Percentiles rank a stretch among this genome's conserved stretches.
These are phyloP conservation scores for Casaregolazyma lundiana DNA, from an alignment of 1,139 yeast species.

Conservation along the genomic window DNA sequence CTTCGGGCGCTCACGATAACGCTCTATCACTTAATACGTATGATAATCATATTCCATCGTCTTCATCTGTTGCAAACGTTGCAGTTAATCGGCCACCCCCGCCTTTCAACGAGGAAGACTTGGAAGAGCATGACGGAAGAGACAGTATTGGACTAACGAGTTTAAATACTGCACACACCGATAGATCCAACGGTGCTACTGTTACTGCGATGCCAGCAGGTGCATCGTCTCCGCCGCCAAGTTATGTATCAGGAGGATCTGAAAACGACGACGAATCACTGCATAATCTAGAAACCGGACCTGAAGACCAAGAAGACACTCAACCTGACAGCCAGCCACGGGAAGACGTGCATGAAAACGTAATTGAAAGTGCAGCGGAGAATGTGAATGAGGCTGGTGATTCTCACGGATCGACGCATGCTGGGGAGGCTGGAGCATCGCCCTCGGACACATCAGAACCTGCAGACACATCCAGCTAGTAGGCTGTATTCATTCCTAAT, in stretches of 20 bases:
- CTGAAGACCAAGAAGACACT: neutral
- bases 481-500: neutral
- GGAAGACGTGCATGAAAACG: neutral
- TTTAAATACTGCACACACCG: constrained; percentile 8
- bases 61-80: neutral
- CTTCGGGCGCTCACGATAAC: neutral
- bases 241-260: constrained; percentile 23
- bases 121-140: constrained; percentile 3
- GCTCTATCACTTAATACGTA: constrained; percentile 3
- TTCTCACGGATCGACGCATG: neutral
- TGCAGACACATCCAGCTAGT: neutral
- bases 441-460: too few species aligned
- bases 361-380: neutral
- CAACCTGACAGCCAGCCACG: neutral
- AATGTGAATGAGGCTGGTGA: neutral
- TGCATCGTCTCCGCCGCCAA: constrained; percentile 26
- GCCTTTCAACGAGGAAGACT: constrained; percentile 4
- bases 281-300: neutral
- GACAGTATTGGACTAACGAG: constrained; percentile 7
- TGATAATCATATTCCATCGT: constrained; percentile 9
- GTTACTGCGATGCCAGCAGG: constrained; percentile 3
- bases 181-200: neutral
- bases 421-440: neutral
- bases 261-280: constrained; percentile 18
- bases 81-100: constrained; percentile 4